phyloP scores from a whole-genome alignment of 345 rosid genomes.

The Eucalyptus sp. region DNA sequence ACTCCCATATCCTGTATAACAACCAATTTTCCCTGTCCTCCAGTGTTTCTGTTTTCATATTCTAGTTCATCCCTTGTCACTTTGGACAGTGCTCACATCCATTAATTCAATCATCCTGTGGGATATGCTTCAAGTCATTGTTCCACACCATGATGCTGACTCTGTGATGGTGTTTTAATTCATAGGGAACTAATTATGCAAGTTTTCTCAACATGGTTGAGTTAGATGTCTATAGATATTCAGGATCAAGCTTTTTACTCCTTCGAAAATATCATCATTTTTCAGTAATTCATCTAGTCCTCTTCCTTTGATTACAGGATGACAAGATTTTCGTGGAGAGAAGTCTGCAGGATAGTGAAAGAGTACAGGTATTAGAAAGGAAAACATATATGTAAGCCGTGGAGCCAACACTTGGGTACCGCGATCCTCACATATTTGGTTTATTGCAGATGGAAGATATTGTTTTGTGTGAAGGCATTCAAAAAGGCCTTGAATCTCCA shows the following conservation, averaged over 20 bases:
- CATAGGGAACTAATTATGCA: not conserved
- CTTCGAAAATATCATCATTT: not conserved
- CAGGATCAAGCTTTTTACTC: not conserved
- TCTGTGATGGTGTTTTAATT: not conserved
- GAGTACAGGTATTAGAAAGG: slow-evolving; percentile 46
- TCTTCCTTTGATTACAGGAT: slow-evolving; percentile 29
- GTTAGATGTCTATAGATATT: not conserved
- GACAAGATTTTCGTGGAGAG: slow-evolving; percentile 45
- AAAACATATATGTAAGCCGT: not conserved
- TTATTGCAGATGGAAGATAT: slow-evolving; percentile 62
- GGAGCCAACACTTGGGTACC: not conserved
- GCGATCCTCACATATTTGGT: not conserved
- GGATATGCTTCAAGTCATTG: not conserved
- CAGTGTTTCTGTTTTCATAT: not conserved
- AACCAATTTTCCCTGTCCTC: not conserved
- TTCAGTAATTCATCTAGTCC: not conserved
- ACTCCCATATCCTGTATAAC: not conserved
- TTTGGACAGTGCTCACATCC: not conserved
- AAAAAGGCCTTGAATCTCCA: slow-evolving; percentile 65
- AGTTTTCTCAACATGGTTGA: not conserved
- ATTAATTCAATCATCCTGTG: not conserved
- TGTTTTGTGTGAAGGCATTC: slow-evolving; percentile 64
- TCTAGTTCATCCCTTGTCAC: not conserved
- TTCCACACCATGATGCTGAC: not conserved
- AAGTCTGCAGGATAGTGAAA: slow-evolving; percentile 65